These are phyloP conservation scores for Beauveria asiatica DNA, from an alignment of 2,329 filamentous ascomycete genomes.

Conservation along the genomic window DNA sequence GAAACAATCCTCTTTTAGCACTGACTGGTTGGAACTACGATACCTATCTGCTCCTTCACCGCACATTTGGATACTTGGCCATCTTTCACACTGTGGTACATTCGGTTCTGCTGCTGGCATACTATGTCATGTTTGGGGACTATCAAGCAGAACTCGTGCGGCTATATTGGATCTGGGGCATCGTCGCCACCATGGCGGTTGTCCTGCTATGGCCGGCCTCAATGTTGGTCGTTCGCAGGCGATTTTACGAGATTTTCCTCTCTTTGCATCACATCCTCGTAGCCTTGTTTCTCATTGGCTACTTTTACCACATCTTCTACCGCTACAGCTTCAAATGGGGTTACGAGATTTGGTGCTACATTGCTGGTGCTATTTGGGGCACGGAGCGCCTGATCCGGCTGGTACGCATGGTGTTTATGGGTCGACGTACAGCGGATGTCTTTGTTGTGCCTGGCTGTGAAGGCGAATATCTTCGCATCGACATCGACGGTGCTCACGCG, in stretches of 20 bases:
- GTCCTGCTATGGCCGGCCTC: slow-evolving; percentile 20
- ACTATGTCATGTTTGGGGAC: slow-evolving; percentile 19
- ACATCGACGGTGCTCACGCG: slow-evolving; percentile 18
- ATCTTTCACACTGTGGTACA: slow-evolving; percentile 67
- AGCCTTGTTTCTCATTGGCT: slow-evolving; percentile 25
- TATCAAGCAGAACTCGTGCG: slow-evolving; percentile 18
- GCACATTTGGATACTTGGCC: slow-evolving; percentile 51
- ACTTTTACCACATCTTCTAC: slow-evolving; percentile 30
- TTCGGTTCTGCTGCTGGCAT: slow-evolving; percentile 22
- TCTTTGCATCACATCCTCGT: slow-evolving; percentile 24
- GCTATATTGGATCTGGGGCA: slow-evolving; percentile 27
- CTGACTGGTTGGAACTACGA: slow-evolving; percentile 29
- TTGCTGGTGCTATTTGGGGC: slow-evolving; percentile 25
- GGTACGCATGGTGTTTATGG: slow-evolving; percentile 17
- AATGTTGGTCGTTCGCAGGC: slow-evolving; percentile 20
- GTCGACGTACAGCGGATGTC: slow-evolving; percentile 18
- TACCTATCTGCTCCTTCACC: slow-evolving; percentile 29
- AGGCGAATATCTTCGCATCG: slow-evolving; percentile 25
- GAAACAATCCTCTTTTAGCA: slow-evolving; percentile 28
- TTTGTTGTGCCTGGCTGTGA: slow-evolving; percentile 18
- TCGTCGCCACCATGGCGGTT: slow-evolving; percentile 22
- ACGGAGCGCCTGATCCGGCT: slow-evolving; percentile 22
- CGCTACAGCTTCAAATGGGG: slow-evolving; percentile 26
- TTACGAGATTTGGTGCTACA: slow-evolving; percentile 29
- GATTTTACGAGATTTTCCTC: slow-evolving; percentile 27